A percentile compares a stretch with the other conserved stretches of the same genome.
Conservation (phyloP, 2,329 filamentous ascomycete genomes). For the Sclerotinia glacialis region DNA sequence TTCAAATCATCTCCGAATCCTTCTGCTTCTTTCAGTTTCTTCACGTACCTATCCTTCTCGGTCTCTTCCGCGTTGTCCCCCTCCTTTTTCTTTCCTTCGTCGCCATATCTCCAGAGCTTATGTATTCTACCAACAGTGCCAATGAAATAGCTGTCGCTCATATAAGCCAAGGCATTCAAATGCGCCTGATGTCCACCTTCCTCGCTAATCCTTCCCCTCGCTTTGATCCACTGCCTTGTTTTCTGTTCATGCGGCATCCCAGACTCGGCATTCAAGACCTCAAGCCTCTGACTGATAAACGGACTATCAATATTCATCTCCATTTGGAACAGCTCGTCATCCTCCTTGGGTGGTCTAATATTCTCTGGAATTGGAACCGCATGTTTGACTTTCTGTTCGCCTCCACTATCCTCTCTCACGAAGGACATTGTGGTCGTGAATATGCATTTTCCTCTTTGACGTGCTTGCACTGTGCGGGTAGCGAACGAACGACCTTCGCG, state of each 20-base stretch:
- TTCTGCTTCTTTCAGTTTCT: slow-evolving; percentile 40
- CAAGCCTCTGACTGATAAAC: slow-evolving; percentile 56
- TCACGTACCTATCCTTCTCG: slow-evolving; percentile 52
- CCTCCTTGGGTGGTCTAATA: slow-evolving; percentile 43
- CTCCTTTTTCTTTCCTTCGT: slow-evolving; percentile 16
- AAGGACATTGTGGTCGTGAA: slow-evolving; percentile 96
- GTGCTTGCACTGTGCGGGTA: slow-evolving; percentile 92
- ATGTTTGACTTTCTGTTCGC: slow-evolving; percentile 58
- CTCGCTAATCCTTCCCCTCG: slow-evolving; percentile 69
- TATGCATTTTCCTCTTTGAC: slow-evolving; percentile 83
- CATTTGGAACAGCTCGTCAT: slow-evolving; percentile 43
- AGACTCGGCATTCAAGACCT: slow-evolving; percentile 52
- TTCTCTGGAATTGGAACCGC: slow-evolving; percentile 56
- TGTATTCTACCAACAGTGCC: slow-evolving; percentile 82
- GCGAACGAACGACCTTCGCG: slow-evolving; percentile 86
- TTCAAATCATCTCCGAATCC: slow-evolving; percentile 46
- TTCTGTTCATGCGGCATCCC: slow-evolving; percentile 62
- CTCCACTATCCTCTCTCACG: slow-evolving; percentile 61
- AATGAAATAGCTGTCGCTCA: slow-evolving; percentile 91
- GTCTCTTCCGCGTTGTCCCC: slow-evolving; percentile 19
- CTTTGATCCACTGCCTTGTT: slow-evolving; percentile 71
- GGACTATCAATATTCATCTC: slow-evolving; percentile 42
- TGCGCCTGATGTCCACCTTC: slow-evolving; percentile 76
- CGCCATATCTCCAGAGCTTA: slow-evolving; percentile 70
- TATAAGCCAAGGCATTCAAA: slow-evolving; percentile 84